These are phyloP conservation scores for Waitea zeae DNA, from an alignment of 1,284 basidiomycete species.

Conservation along the genomic window DNA sequence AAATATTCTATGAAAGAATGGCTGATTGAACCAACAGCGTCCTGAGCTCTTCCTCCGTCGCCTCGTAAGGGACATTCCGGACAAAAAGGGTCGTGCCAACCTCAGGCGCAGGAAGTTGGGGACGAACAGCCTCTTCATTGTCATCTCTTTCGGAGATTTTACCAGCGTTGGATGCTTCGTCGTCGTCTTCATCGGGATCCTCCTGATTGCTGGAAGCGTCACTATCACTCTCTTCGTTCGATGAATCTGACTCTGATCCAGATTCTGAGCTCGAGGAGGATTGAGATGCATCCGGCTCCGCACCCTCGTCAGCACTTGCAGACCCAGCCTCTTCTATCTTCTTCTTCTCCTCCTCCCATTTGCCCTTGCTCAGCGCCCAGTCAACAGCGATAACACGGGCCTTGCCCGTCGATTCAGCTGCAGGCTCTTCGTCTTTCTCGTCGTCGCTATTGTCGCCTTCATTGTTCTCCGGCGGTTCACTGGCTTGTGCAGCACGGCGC, in stretches of 20 bases:
- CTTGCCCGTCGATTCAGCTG: slow-evolving; percentile 18
- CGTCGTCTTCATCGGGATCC: slow-evolving; percentile 14
- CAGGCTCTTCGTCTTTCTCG: slow-evolving; percentile 16
- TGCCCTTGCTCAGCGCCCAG: slow-evolving; percentile 91
- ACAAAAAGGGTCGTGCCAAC: slow-evolving; percentile 88
- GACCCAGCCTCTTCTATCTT: slow-evolving; percentile 18
- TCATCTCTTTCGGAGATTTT: slow-evolving; percentile 10
- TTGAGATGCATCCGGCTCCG: background rate
- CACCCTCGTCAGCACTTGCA: background rate
- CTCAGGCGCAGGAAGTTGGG: slow-evolving; percentile 63
- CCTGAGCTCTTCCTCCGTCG: slow-evolving; percentile 81
- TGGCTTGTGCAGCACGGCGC: slow-evolving; percentile 17
- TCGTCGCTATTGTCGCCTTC: slow-evolving; percentile 19
- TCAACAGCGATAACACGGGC: slow-evolving; percentile 78
- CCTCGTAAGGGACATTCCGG: slow-evolving; percentile 85
- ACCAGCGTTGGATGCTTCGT: slow-evolving; percentile 12
- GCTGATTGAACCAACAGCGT: slow-evolving; percentile 37
- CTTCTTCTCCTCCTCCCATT: slow-evolving; percentile 71
- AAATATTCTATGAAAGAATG: slow-evolving; percentile 1
- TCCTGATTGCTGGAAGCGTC: slow-evolving; percentile 9
- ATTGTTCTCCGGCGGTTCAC: slow-evolving; percentile 16
- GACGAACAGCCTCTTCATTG: slow-evolving; percentile 43
- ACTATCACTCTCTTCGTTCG: slow-evolving; percentile 20
- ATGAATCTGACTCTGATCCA: slow-evolving; percentile 2
- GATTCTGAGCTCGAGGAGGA: background rate